Conservation (phyloP, 768 basidiomycete genomes). For the Lactarius sanguifluus region DNA sequence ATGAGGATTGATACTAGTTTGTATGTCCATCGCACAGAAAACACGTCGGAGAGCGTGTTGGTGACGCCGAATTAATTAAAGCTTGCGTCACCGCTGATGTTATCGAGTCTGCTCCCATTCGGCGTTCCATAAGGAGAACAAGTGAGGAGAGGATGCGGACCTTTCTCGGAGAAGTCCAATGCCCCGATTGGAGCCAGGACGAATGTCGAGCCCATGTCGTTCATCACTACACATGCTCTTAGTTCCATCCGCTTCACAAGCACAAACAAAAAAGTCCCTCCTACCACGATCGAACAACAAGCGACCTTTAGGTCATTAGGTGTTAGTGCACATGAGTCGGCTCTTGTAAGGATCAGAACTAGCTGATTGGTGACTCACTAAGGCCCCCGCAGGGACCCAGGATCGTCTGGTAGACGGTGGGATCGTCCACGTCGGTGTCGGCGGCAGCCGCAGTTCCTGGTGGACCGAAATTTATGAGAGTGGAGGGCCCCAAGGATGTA, state of each 20-base stretch:
- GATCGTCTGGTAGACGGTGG: constrained; percentile 56
- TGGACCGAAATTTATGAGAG: constrained; percentile 55
- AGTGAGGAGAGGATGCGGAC: constrained; percentile 37
- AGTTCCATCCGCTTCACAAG: neutral
- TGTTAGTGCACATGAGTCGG: constrained; percentile 66
- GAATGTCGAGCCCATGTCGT: constrained; percentile 65
- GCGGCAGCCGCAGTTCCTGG: constrained; percentile 58
- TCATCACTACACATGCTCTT: constrained; percentile 42
- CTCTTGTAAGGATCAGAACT: constrained; percentile 37
- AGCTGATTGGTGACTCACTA: constrained; percentile 42
- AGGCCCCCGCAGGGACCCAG: constrained; percentile 66
- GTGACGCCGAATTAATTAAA: constrained; percentile 58
- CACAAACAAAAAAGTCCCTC: constrained; percentile 24
- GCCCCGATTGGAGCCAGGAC: constrained; percentile 71
- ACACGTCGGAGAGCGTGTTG: constrained; percentile 51
- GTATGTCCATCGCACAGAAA: constrained; percentile 61
- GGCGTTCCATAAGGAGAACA: neutral
- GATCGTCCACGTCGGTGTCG: constrained; percentile 62
- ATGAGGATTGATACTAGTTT: constrained; percentile 55
- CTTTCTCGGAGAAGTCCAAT: constrained; percentile 63
- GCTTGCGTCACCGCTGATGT: constrained; percentile 49
- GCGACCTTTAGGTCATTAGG: constrained; percentile 65
- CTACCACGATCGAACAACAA: constrained; percentile 49
- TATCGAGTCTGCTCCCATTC: constrained; percentile 33
- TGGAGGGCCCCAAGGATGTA: constrained; percentile 40